Evolutionary conservation across 805 yeast species (phyloP), one percentile per base, ranked within the genome.

Genomic region (Wickerhamomyces chaumierensis): DNA sequence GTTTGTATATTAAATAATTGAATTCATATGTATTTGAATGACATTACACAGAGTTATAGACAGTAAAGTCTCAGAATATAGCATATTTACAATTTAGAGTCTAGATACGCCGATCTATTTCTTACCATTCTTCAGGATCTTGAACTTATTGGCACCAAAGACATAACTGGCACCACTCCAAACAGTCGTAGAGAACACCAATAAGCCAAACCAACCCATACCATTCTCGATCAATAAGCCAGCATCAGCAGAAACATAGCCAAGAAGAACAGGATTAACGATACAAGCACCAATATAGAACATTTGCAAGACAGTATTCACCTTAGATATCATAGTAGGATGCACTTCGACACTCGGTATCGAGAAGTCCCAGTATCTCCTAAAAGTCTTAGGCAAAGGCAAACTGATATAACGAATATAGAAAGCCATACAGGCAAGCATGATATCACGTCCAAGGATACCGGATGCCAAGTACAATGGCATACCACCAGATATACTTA

Each of bases 221-320:
- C 29, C 29, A 14, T 7, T 4, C 5, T 25, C 29, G 5, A 25
- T 8, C 29, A 25, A 8, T 14, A 13, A 25, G 12, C 29, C 29
- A 25, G n/a, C 9, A 13, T 13, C 29, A 25, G 5, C 29, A 25
- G 29, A 11, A 13, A 25, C 29, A 13, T 25, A 25, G 7, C 14
- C 29, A 9, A 9, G 29, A 15, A 69, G 39, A 2, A 73, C 77
- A 1, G 83, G 82, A 39, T 69, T 65, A 15, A 72, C 59, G 39
- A 81, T 74, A 39, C 75, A 70, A 14, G 68, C 53, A 0, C 81
- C 95, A 34, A 92, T 71, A 49, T 88, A 88, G 3, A 83, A 55
- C 96, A 92, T 90, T 57, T 92, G 99, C 43, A 92, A 69, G 1
- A 79, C 85, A 0, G 99, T 92, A 61, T 92, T 92, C 58, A 77